Evolutionary conservation across 768 basidiomycete genomes (phyloP), one percentile per base, ranked within the genome.

Genomic region (Suillus weaverae): DNA sequence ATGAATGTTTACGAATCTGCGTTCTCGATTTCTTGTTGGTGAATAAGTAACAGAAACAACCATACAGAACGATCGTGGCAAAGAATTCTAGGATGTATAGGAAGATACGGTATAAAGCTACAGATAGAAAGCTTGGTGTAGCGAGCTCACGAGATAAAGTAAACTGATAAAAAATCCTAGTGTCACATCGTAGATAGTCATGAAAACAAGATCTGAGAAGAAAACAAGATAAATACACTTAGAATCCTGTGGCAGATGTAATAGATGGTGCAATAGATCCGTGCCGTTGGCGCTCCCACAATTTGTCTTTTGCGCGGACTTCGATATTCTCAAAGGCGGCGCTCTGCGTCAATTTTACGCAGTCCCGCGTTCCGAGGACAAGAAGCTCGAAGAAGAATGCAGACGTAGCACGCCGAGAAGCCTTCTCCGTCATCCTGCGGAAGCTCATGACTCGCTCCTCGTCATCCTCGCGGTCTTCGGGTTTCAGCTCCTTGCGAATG

Each of bases 331-430:
- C 91, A 72, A 94, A 97, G 0, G 94, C 81, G 9, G 80, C 81
- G 6, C 74, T 70, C 74, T 99, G 97, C 8, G 86, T 78, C 51
- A 99, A 77, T 70, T 91, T 87, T 69, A 99, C 81, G 73, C 92
- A 95, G 75, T 98, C 96, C 39, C 93, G 89, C 5, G 97, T 98
- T 11, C 94, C 90, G 1, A 99, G 86, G 2, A 99, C 94, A 35
- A 99, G 88, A 39, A 98, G 78, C 76, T 99, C 97, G 74, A 99
- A 99, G 84, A 99, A 99, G 82, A 99, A 98, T 2, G 94, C 89
- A 1, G 97, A 88, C 1, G 97, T 95, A 14, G 95, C 97, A 48
- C 94, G 88, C 55, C 93, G 89, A 11, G 94, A 91, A 14, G 95
- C 94, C 82, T 93, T 93, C 68, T 91, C 84, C 16, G 93, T 83